phyloP scores from a whole-genome alignment of 2,329 filamentous ascomycete genomes.

The Fusarium piperis region DNA sequence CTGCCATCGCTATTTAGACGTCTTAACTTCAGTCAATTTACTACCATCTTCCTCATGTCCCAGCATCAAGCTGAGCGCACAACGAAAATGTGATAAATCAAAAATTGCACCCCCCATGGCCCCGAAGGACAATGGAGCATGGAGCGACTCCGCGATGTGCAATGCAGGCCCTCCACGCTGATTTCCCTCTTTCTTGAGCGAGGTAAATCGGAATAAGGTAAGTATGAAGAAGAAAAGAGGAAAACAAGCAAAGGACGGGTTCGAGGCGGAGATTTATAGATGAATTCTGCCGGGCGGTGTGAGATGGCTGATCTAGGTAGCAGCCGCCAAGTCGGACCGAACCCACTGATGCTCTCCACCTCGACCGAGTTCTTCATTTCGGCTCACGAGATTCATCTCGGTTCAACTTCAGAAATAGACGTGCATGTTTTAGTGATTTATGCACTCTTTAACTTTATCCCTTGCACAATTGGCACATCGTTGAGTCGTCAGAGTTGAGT shows the following conservation, averaged over 20 bases:
- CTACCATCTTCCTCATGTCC: slow-evolving; percentile 38
- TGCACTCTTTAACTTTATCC: not conserved
- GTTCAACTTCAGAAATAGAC: not conserved
- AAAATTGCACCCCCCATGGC: slow-evolving; percentile 65
- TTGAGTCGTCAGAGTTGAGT: not conserved
- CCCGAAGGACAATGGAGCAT: slow-evolving; percentile 63
- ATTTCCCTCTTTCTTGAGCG: slow-evolving; percentile 57
- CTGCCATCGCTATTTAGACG: too few species aligned
- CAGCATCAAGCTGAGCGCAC: slow-evolving; percentile 48
- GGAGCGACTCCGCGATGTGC: slow-evolving; percentile 63
- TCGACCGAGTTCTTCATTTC: not conserved
- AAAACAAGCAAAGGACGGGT: slow-evolving; percentile 33
- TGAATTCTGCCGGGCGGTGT: not conserved
- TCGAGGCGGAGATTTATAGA: slow-evolving; percentile 45
- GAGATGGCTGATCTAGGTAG: not conserved
- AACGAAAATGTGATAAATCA: slow-evolving; percentile 59
- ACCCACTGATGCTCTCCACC: not conserved
- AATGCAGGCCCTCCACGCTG: slow-evolving; percentile 63
- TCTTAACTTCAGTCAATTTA: too few species aligned
- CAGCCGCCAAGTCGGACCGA: not conserved
- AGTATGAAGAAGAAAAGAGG: slow-evolving; percentile 60
- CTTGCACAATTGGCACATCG: not conserved
- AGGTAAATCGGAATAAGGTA: slow-evolving; percentile 59
- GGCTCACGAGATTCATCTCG: not conserved
- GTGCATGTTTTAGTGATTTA: not conserved